Conservation (phyloP, 2,329 filamentous ascomycete genomes). For the Teratosphaeria destructans region DNA sequence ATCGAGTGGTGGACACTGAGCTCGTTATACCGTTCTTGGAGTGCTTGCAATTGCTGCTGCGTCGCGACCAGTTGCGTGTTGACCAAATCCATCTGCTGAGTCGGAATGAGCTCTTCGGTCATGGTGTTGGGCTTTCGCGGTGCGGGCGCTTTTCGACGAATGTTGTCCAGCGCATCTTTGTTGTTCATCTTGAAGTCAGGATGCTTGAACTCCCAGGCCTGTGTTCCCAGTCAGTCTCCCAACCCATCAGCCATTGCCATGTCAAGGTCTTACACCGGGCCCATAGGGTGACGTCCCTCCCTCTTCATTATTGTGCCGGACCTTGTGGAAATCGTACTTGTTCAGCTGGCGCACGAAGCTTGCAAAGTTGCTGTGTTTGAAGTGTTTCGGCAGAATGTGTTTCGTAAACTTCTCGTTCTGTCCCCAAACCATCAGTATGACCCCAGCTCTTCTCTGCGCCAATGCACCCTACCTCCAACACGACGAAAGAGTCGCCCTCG, state of each 20-base stretch:
- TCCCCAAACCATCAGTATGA: background rate
- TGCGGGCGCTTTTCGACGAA: constrained; percentile 86
- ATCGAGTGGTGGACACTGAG: constrained; percentile 57
- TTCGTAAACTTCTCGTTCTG: constrained; percentile 98
- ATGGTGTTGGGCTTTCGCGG: constrained; percentile 59
- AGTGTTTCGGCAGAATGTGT: constrained; percentile 91
- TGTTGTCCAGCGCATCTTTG: constrained; percentile 94
- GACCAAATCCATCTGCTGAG: constrained; percentile 80
- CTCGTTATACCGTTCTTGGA: constrained; percentile 77
- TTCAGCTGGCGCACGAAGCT: constrained; percentile 63
- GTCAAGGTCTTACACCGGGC: constrained; percentile 50
- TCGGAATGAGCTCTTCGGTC: constrained; percentile 66
- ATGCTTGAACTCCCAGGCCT: constrained; percentile 96
- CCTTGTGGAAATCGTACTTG: constrained; percentile 78
- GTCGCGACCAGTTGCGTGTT: constrained; percentile 82
- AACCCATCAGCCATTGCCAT: background rate
- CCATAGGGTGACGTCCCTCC: constrained; percentile 73
- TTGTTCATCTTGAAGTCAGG: constrained; percentile 92
- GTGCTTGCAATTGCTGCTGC: constrained; percentile 79
- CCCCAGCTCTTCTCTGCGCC: background rate
- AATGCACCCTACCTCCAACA: constrained; percentile 63
- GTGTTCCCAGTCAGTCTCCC: constrained; percentile 22
- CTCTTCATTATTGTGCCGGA: constrained; percentile 81
- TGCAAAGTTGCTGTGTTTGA: constrained; percentile 85
- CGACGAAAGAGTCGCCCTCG: constrained; percentile 90